phyloP scores from a whole-genome alignment of 805 yeast genomes.

The Sungouiozyma intestinalis region DNA sequence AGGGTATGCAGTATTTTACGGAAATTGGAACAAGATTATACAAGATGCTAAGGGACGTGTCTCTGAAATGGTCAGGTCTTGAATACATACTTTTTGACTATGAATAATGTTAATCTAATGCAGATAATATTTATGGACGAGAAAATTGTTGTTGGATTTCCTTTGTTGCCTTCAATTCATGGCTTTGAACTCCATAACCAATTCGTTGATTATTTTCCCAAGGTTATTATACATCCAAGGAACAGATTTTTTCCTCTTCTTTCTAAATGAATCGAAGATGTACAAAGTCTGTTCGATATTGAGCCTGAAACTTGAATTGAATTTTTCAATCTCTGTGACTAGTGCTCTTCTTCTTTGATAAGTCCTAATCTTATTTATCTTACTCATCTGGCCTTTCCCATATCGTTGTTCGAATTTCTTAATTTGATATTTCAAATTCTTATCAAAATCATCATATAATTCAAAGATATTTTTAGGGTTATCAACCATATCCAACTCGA shows the following conservation, averaged over 20 bases:
- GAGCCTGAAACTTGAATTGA: conserved; percentile 20
- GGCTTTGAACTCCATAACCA: conserved; percentile 1
- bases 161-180: background rate
- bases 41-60: conserved; percentile 22
- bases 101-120: background rate
- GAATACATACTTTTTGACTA: conserved; percentile 1
- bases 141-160: background rate
- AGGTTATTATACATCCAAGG: conserved; percentile 31
- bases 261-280: conserved; percentile 25
- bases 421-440: conserved; percentile 27
- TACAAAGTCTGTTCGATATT: conserved; percentile 22
- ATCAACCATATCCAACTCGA: conserved; percentile 24
- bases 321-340: conserved; percentile 29
- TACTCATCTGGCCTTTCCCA: conserved; percentile 19
- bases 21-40: conserved; percentile 24
- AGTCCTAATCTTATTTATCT: conserved; percentile 30
- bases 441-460: conserved; percentile 26
- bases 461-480: conserved; percentile 27
- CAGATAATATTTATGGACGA: background rate
- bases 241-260: conserved; percentile 27
- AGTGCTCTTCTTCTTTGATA: conserved; percentile 31
- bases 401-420: conserved; percentile 27
- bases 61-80: conserved; percentile 9
- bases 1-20: conserved; percentile 27
- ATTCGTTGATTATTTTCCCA: conserved; percentile 22